Conservation (phyloP, 2,329 filamentous ascomycete genomes). For the Emericellopsis cladophorae region DNA sequence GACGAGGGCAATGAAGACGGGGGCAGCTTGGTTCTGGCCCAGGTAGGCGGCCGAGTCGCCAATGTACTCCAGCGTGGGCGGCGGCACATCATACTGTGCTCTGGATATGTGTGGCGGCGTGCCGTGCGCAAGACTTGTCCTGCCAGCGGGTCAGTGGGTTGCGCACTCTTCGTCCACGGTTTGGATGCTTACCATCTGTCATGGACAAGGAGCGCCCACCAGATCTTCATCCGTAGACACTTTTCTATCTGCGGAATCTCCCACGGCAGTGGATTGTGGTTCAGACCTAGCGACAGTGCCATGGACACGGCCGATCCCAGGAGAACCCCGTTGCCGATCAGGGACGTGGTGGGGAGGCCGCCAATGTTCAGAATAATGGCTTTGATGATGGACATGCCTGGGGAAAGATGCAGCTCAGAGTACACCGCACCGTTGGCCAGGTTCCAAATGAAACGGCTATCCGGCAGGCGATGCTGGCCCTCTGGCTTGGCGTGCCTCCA, state of each 20-base stretch:
- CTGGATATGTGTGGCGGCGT: slow-evolving; percentile 17
- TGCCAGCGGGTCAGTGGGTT: slow-evolving; percentile 8
- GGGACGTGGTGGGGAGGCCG: slow-evolving; percentile 45
- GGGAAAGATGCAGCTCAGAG: slow-evolving; percentile 44
- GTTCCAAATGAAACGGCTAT: slow-evolving; percentile 49
- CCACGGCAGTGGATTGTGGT: slow-evolving; percentile 39
- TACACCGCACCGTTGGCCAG: slow-evolving; percentile 46
- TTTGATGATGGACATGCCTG: slow-evolving; percentile 44
- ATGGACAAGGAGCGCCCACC: slow-evolving; percentile 42
- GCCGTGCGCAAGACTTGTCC: slow-evolving; percentile 15
- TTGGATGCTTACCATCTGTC: slow-evolving; percentile 36
- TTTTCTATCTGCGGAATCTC: slow-evolving; percentile 38
- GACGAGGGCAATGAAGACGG: slow-evolving; percentile 30
- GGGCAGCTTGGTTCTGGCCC: slow-evolving; percentile 8
- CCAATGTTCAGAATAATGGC: slow-evolving; percentile 45
- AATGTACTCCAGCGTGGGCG: slow-evolving; percentile 22
- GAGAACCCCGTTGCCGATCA: slow-evolving; percentile 42
- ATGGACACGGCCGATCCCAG: slow-evolving; percentile 37
- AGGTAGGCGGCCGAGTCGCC: slow-evolving; percentile 5
- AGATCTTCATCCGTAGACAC: slow-evolving; percentile 35
- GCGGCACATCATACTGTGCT: slow-evolving; percentile 33
- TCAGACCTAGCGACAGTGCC: slow-evolving; percentile 39
- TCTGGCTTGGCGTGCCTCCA: slow-evolving; percentile 37
- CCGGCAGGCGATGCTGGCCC: slow-evolving; percentile 34
- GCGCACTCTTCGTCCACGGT: background rate